Conservation (phyloP, 1,284 basidiomycete species). For the Fomitopsis pinicola region DNA sequence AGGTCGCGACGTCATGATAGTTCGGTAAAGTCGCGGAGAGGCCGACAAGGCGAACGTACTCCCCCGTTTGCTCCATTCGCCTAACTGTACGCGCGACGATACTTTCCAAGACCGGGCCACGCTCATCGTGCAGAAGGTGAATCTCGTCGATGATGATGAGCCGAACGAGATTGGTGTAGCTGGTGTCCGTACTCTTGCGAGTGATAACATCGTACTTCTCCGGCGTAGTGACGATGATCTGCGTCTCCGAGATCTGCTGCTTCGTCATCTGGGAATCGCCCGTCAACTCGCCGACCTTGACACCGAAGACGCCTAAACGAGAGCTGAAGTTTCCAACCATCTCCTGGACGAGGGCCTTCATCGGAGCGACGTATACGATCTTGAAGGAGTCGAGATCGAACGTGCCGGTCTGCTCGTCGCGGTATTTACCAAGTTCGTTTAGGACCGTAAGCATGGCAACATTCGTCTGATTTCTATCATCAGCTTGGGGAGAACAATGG, state of each 20-base stretch:
- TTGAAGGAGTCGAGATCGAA: slow-evolving; percentile 94
- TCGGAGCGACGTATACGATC: slow-evolving; percentile 97
- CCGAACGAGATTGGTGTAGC: slow-evolving; percentile 95
- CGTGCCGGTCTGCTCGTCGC: slow-evolving; percentile 78
- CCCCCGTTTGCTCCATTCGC: slow-evolving; percentile 91
- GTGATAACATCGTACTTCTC: slow-evolving; percentile 99
- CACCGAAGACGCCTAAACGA: slow-evolving; percentile 79
- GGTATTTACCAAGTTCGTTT: slow-evolving; percentile 82
- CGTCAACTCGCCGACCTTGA: slow-evolving; percentile 93
- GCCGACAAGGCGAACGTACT: slow-evolving; percentile 92
- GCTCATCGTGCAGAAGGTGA: slow-evolving; percentile 96
- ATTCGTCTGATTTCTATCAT: slow-evolving; percentile 68
- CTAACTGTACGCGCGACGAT: slow-evolving; percentile 91
- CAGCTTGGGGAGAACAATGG: neutral
- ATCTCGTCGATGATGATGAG: slow-evolving; percentile 99
- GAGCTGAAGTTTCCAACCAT: slow-evolving; percentile 92
- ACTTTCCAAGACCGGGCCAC: slow-evolving; percentile 94
- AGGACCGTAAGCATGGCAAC: slow-evolving; percentile 95
- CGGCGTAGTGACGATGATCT: slow-evolving; percentile 98
- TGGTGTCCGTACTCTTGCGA: slow-evolving; percentile 95
- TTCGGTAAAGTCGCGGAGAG: slow-evolving; percentile 97
- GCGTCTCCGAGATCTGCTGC: slow-evolving; percentile 94
- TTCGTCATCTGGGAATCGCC: slow-evolving; percentile 99
- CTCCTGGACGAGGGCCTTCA: slow-evolving; percentile 98
- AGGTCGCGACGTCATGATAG: slow-evolving; percentile 97